Evolutionary conservation across 116 monocot genomes (phyloP), one percentile per base, ranked within the genome.

Genomic region (Trichopus zeylanicus): DNA sequence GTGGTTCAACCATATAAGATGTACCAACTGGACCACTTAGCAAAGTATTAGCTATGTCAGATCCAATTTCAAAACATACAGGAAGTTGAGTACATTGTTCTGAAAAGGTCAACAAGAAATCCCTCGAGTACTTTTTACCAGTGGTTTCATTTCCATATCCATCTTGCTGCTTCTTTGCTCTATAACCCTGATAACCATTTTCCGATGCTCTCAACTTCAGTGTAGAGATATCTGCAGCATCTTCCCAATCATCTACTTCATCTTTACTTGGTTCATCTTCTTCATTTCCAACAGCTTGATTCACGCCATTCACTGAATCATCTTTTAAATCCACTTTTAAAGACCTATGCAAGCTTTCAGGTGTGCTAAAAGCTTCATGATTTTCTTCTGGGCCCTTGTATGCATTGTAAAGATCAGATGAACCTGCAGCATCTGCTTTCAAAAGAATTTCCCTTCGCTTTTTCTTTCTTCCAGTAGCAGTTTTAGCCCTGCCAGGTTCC

Each of bases 221-320:
- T 42, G 74, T 72, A 56, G 84, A 78, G 18, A 70, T 63, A 48
- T 90, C 90, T 30, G 76, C 89, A 47, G 86, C 87, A 77, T 89
- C 86, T 66, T 94, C 89, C 89, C 93, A 93, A 53, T 93, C 93
- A 67, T 93, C 93, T 5, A 82, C 16, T 52, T 89, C 93, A 42
- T 18, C 47, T 73, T 81, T 86, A 51, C 59, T 64, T 12, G 73
- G 70, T 7, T 59, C 67, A 56, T 83, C 78, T 54, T 75, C 60
- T 42, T 76, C 62, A 62, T 15, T 47, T 62, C 37, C 35, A 52
- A 11, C 47, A 46, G 52, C 53, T 55, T 61, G 67, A 37, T 70
- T 66, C 60, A 56, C 59, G 35, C 8, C 32, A 33, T 33, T 33
- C 8, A 33, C 32, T 5, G 32, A 33, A 5, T 4, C 32, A 33